Evolutionary conservation across 1,284 basidiomycete species (phyloP).

Genomic region (Fistulinella cinereoalba): DNA sequence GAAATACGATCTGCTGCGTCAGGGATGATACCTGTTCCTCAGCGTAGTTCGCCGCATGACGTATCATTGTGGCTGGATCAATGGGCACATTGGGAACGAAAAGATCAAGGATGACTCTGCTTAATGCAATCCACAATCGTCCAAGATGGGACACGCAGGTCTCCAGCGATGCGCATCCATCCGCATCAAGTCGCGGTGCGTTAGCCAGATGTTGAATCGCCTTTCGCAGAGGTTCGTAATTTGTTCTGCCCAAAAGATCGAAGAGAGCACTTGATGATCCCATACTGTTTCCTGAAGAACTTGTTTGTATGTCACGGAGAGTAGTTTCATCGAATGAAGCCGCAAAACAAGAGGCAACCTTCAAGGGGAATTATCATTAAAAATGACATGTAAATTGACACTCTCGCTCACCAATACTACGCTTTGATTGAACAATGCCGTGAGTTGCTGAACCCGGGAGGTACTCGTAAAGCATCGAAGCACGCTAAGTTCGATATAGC

Average conservation of each 20-base stretch:
- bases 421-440: conserved; percentile 38
- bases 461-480: conserved; percentile 36
- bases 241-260: conserved; percentile 15
- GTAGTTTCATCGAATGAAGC: conserved; percentile 36
- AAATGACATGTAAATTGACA: background rate
- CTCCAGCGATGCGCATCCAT: conserved; percentile 2
- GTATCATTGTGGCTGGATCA: conserved; percentile 79
- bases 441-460: conserved; percentile 42
- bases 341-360: conserved; percentile 45
- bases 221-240: conserved; percentile 25
- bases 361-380: background rate
- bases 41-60: conserved; percentile 52
- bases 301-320: conserved; percentile 18
- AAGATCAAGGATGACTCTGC: conserved; percentile 61
- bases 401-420: conserved; percentile 38
- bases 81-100: conserved; percentile 85
- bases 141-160: conserved; percentile 40
- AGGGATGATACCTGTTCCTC: conserved; percentile 48
- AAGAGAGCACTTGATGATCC: conserved; percentile 18
- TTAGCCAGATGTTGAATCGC: conserved; percentile 20
- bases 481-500: conserved; percentile 35
- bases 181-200: conserved; percentile 3
- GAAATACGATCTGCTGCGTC: conserved; percentile 53
- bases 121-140: conserved; percentile 64
- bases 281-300: conserved; percentile 1